Conservation (phyloP, 2,329 filamentous ascomycete species). For the Ramularia collo-cygni region DNA sequence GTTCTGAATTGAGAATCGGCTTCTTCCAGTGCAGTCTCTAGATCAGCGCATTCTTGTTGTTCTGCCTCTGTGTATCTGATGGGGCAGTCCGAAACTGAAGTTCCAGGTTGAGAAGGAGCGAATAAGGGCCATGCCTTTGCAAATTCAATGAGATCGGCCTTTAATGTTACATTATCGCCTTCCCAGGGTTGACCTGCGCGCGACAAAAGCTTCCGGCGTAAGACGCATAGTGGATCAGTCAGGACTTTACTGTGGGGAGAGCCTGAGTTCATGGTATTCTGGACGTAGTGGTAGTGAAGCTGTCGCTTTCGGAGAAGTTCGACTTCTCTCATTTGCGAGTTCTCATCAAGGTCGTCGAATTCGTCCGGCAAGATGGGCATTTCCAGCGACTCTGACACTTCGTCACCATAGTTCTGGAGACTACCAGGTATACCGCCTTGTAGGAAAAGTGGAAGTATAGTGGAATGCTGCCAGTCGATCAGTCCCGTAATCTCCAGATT, state of each 20-base stretch:
- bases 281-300: conserved; percentile 23
- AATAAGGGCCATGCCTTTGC: conserved; percentile 9
- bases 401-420: conserved; percentile 37
- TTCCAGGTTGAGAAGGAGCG: no score
- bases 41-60: conserved; percentile 18
- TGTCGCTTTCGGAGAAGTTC: conserved; percentile 18
- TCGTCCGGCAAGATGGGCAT: conserved; percentile 13
- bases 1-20: conserved; percentile 24
- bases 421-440: conserved; percentile 23
- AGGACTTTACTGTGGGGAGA: conserved; percentile 17
- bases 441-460: conserved; percentile 10
- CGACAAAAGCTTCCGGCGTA: conserved; percentile 16
- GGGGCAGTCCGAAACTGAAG: conserved; percentile 10
- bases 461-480: conserved; percentile 18
- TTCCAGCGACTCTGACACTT: conserved; percentile 14
- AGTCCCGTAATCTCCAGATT: conserved; percentile 27
- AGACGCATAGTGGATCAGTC: conserved; percentile 8
- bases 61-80: conserved; percentile 14
- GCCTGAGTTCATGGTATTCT: conserved; percentile 10
- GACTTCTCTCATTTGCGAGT: conserved; percentile 10
- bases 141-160: conserved; percentile 16
- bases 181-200: conserved; percentile 22
- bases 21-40: conserved; percentile 16
- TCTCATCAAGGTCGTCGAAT: conserved; percentile 14
- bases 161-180: conserved; percentile 22